Evolutionary conservation across 2,329 filamentous ascomycete species (phyloP), one percentile per base, ranked within the genome.

Genomic region (Fusarium longipes): DNA sequence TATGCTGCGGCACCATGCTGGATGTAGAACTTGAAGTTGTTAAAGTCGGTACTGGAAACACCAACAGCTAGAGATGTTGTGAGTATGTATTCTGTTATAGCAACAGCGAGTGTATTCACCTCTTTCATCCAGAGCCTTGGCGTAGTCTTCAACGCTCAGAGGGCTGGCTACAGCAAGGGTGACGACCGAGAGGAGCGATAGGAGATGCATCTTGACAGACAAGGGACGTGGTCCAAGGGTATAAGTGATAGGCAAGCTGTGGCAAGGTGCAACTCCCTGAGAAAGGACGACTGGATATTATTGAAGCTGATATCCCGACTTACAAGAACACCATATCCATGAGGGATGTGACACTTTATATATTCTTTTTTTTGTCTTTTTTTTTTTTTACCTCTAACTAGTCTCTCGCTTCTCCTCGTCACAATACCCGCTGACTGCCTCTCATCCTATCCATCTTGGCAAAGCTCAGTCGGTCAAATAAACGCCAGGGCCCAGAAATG

Each of bases 1-100:
- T 86, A 86, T 4, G 82, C 78, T 5, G 85, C 83, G 3, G 77
- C 81, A 5, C 85, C 76, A 67, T 86, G 86, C 74, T 88, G 81
- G 29, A 80, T 78, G 67, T 81, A 87, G 71, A 83, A 82, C 49
- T 79, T 71, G 63, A 87, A 77, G 57, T 77, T 78, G 59, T 68
- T 64, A 15, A 83, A 71, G 30, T 82, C 73, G 10, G 12, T 65
- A 33, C 33, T 25, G 56, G 39, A 43, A 17, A 45, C 33, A n/a
- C 49, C 32, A 24, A 67, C 47, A 25, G 66, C 66, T 69, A 20
- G 4, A 5, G 2, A 24, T 45, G 24, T 51, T 24, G 20, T 47
- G 29, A 48, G 25, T 24, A 38, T 27, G 43, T 15, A 22, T 6
- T 18, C 17, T 30, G 2, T 35, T 15, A n/a, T 12, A 29, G 29